Base-by-base conservation (phyloP, 106 monocot species). In the Allium sativum region DNA sequence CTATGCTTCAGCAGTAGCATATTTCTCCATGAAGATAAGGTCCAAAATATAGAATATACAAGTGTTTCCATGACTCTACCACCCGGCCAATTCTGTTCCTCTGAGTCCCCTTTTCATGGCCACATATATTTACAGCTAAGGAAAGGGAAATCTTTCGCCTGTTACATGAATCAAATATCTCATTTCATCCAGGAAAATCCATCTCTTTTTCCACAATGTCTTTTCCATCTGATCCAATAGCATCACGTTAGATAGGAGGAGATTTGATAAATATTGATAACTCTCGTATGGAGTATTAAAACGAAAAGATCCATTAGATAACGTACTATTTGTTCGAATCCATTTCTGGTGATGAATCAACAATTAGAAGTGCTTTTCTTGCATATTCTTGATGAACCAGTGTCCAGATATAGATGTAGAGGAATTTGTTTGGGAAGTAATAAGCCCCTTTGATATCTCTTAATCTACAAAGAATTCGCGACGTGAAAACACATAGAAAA, bases 291-390 rank as follows among this genome's bases (percentile, higher is more conserved):
- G 60, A 70, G 51, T 70, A 60, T 70, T 70, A 70, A 31, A 60
- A 70, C 51, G 13, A 40, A 70, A 70, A 53, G 70, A n/a, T 70
- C 52, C 11, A 70, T 70, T 61, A 61, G 70, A 70, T 70, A 70
- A 70, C 62, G 61, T 61, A 70, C 12, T 51, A 62, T 53, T 70
- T 52, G 58, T 70, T 62, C 58, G 56, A 68, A 68, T 18, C 16
- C 47, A 46, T 58, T 46, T 68, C 57, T 68, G 58, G 46, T 21
- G 57, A 58, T 68, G 68, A 68, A 68, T 68, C 42, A 68, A 56
- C 67, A 56, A 68, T 5, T 66, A 21, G 10, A 66, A 47, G 47
- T 47, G 52, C 3, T 65, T 13, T 31, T 56, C 47, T 47, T 47
- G 12, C 47, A 47, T 47, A 47, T 47, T 47, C 47, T 47, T 47